Base-by-base conservation (phyloP, 768 basidiomycete species). In the Psilocybe tampanensis region DNA sequence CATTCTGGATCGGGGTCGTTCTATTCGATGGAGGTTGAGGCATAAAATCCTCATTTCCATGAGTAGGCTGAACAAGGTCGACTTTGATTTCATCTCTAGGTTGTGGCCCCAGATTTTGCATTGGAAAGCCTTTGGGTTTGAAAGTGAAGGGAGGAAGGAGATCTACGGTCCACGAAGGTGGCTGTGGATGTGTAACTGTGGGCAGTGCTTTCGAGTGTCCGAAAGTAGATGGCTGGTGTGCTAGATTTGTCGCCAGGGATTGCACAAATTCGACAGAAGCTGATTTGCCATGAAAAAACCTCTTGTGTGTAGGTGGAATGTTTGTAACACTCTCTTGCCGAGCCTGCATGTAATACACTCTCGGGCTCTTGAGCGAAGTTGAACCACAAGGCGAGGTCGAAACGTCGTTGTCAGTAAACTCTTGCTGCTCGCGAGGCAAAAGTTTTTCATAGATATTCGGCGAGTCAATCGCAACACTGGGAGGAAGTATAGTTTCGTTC, bases 401-500 rank as follows among this genome's bases (percentile, higher is more conserved):
- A 3, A 39, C n/a, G n/a, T 39, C 12, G n/a, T 39, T 39, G 3
- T 39, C 36, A 39, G 29, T 4, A 29, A 29, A 29, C 9, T 29
- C 29, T 29, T 39, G 36, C 36, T 39, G 12, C n/a, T 39, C 13
- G n/a, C 7, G 32, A 11, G 29, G 32, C n/a, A 15, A 41, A 44
- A 19, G 43, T n/a, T 24, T 41, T 29, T 47, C 8, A n/a, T 36
- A 24, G 32, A 29, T 41, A 26, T 47, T 29, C 26, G 36, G 36
- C 13, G 36, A 15, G 4, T 13, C 34, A 51, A 48, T 41, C 15
- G 33, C 33, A 17, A 55, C 55, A 22, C 26, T 22, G 36, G 58
- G 32, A 44, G 56, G 70, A 7, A 82, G 62, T 39, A 81, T 63
- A 26, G 76, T 75, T 18, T 64, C 62, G 21, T 68, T 65, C 84